These are phyloP conservation scores for Botryosphaeria dothidea DNA, from an alignment of 2,329 filamentous ascomycete species.

Conservation along the genomic window DNA sequence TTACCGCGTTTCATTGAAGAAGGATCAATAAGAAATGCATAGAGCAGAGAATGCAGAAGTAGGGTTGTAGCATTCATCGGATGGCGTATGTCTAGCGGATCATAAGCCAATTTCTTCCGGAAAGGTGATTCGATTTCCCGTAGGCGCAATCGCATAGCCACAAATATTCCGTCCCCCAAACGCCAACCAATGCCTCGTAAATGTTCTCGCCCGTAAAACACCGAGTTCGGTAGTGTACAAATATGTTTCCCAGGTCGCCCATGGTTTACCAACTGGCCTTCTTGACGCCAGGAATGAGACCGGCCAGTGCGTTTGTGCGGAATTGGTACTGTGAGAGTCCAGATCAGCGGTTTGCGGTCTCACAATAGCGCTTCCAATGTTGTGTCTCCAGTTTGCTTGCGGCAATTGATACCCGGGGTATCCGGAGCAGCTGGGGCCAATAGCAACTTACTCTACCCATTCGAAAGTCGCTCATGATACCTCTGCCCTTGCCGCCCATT, in stretches of 20 bases:
- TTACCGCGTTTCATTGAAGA: too few species aligned
- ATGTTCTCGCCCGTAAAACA: background rate
- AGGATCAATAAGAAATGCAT: too few species aligned
- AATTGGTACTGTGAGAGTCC: constrained; percentile 74
- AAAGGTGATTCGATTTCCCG: background rate
- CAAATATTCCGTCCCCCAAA: constrained; percentile 20
- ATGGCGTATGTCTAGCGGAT: background rate
- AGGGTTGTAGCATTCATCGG: background rate
- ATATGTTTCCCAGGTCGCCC: background rate
- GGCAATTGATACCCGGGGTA: too few species aligned
- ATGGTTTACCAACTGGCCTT: constrained; percentile 86
- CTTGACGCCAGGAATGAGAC: constrained; percentile 86
- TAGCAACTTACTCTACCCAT: constrained; percentile 75
- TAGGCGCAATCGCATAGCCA: background rate
- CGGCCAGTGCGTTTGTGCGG: constrained; percentile 81
- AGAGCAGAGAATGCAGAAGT: background rate
- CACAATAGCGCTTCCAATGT: too few species aligned
- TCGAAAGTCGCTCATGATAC: constrained; percentile 91
- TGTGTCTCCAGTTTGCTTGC: too few species aligned
- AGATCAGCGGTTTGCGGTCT: too few species aligned
- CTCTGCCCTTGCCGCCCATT: constrained; percentile 83
- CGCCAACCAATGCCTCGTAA: constrained; percentile 32
- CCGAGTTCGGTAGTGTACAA: constrained; percentile 12
- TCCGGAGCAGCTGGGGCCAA: background rate
- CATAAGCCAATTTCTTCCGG: background rate